These are phyloP conservation scores for Sugiyamaella chiloensis DNA, from an alignment of 805 yeast species.

Conservation along the genomic window DNA sequence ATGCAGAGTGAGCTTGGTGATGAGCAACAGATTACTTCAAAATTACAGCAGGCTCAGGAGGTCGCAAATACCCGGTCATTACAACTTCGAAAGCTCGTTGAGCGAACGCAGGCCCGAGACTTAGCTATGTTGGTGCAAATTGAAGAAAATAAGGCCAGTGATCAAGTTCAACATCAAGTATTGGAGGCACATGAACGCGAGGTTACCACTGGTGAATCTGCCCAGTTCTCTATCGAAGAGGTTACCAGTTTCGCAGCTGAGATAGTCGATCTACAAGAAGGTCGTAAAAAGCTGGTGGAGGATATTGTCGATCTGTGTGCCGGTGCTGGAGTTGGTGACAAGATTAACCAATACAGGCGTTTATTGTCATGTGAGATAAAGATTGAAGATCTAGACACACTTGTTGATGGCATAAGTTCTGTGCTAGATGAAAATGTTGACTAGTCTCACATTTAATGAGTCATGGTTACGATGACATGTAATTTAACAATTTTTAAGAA, in stretches of 20 bases:
- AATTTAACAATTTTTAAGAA: no score
- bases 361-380: conserved; percentile 77
- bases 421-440: conserved; percentile 32
- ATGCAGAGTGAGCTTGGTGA: conserved; percentile 32
- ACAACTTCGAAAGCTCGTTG: conserved; percentile 45
- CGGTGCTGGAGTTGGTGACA: conserved; percentile 45
- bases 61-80: conserved; percentile 31
- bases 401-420: conserved; percentile 72
- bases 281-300: conserved; percentile 40
- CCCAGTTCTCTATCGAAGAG: conserved; percentile 9
- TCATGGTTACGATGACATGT: no score
- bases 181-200: conserved; percentile 5
- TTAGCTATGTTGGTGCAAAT: conserved; percentile 56
- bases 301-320: conserved; percentile 51
- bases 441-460: conserved; percentile 2
- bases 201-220: conserved; percentile 5
- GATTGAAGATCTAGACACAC: conserved; percentile 73
- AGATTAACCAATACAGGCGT: conserved; percentile 75
- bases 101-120: conserved; percentile 61
- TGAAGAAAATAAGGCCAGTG: conserved; percentile 42
- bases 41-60: conserved; percentile 27
- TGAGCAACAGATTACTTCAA: conserved; percentile 24
- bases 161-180: conserved; percentile 22
- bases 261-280: conserved; percentile 41
- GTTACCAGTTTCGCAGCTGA: conserved; percentile 33